Percentiles rank a stretch among this genome's conserved stretches.
phyloP scores from a whole-genome alignment of 768 basidiomycete genomes.

The Termitomyces sp. region DNA sequence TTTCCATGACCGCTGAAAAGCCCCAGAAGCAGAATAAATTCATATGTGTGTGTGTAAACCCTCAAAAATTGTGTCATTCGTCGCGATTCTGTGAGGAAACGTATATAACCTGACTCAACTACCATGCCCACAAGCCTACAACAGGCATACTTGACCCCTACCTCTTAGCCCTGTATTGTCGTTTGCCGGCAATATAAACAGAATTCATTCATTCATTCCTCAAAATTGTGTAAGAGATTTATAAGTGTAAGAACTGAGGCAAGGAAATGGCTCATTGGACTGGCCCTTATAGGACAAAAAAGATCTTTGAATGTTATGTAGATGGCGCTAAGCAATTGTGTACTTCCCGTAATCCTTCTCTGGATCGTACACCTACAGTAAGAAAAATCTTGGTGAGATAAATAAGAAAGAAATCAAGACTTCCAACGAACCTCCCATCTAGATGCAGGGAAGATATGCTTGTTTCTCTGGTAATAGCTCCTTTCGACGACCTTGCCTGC shows the following conservation, averaged over 20 bases:
- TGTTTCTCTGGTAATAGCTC: slow-evolving; percentile 93
- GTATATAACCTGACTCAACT: no score
- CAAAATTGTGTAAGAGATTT: no score
- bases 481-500: slow-evolving; percentile 98
- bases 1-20: no score
- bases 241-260: background rate
- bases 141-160: no score
- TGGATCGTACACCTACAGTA: slow-evolving; percentile 81
- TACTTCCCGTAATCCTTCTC: slow-evolving; percentile 94
- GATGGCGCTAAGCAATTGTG: slow-evolving; percentile 52
- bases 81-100: no score
- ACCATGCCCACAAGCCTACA: no score
- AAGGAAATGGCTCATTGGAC: background rate
- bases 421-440: slow-evolving; percentile 83
- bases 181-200: no score
- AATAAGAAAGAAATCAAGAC: background rate
- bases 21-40: no score
- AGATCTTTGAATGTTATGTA: background rate
- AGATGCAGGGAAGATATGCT: slow-evolving; percentile 96
- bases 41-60: no score
- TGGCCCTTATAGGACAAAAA: background rate
- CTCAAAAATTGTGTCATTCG: no score
- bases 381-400: slow-evolving; percentile 3
- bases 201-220: no score
- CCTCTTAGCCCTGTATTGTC: no score